Evolutionary conservation across 495 filamentous ascomycete species (phyloP).

Genomic region (Talaromyces proteolyticus): DNA sequence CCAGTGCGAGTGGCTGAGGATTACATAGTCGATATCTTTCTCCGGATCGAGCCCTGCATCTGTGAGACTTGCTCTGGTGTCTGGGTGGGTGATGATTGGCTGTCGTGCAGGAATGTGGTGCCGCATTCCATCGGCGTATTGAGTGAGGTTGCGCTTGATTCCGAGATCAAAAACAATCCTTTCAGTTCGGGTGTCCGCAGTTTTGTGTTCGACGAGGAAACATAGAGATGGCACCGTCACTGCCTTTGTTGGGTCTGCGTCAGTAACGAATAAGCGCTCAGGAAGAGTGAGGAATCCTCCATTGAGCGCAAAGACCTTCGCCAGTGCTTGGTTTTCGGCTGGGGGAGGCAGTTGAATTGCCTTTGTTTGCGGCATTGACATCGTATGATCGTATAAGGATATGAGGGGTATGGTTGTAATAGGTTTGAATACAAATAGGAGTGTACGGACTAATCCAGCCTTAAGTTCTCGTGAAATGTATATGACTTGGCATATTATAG

Average conservation of each 20-base stretch:
- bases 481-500: neutral
- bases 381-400: neutral
- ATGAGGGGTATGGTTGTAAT: neutral
- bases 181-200: slow-evolving; percentile 9
- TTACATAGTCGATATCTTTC: slow-evolving; percentile 30
- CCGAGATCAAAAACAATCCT: slow-evolving; percentile 37
- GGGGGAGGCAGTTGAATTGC: neutral
- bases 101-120: slow-evolving; percentile 25
- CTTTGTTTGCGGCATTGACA: neutral
- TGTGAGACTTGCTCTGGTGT: slow-evolving; percentile 22
- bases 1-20: slow-evolving; percentile 37
- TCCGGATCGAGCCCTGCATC: slow-evolving; percentile 19
- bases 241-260: slow-evolving; percentile 12
- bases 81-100: slow-evolving; percentile 24
- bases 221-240: slow-evolving; percentile 20
- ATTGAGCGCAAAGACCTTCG: neutral
- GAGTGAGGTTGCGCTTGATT: slow-evolving; percentile 18
- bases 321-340: neutral
- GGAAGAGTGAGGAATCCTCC: slow-evolving; percentile 23
- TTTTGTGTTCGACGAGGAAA: slow-evolving; percentile 31
- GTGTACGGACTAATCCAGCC: too few species aligned
- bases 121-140: slow-evolving; percentile 26
- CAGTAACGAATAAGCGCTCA: slow-evolving; percentile 29
- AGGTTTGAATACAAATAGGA: neutral
- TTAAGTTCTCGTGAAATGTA: neutral